Conservation (phyloP, 805 yeast genomes). For the Isabelozyma rhagii region DNA sequence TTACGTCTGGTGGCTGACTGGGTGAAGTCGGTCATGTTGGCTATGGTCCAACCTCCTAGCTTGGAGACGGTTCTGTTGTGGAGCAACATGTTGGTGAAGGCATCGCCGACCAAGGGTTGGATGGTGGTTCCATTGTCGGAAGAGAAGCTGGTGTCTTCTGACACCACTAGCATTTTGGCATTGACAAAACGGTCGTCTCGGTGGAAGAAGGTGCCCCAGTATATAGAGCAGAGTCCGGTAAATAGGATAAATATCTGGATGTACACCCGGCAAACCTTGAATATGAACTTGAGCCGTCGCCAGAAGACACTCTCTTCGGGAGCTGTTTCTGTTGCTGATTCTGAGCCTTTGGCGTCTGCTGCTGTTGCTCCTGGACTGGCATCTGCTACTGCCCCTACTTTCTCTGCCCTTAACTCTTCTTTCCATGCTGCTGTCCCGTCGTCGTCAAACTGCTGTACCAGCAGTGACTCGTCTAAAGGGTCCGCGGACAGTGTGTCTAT, state of each 20-base stretch:
- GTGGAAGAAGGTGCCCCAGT: constrained; percentile 38
- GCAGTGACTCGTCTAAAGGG: not conserved
- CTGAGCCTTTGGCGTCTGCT: too few relatives aligned
- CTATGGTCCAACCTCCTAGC: constrained; percentile 17
- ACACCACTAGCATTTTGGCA: constrained; percentile 34
- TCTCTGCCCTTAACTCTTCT: too few relatives aligned
- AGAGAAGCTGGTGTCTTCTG: constrained; percentile 23
- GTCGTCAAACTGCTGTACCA: not conserved
- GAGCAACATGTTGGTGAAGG: constrained; percentile 13
- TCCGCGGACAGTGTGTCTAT: not conserved
- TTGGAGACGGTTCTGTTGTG: constrained; percentile 4
- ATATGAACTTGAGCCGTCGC: not conserved
- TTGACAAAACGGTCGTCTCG: constrained; percentile 27
- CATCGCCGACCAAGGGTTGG: constrained; percentile 14
- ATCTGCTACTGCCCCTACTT: too few relatives aligned
- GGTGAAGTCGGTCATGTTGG: constrained; percentile 9
- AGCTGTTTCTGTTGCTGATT: not conserved
- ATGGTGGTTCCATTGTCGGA: constrained; percentile 13
- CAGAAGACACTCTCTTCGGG: not conserved
- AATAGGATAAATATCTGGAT: constrained; percentile 17
- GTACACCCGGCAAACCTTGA: constrained; percentile 13
- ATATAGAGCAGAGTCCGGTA: constrained; percentile 32
- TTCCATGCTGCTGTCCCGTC: not conserved
- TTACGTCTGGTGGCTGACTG: constrained; percentile 13
- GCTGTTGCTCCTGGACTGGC: too few relatives aligned